phyloP scores from a whole-genome alignment of 164 flowering plant genomes.

The Macadamia integrifolia region DNA sequence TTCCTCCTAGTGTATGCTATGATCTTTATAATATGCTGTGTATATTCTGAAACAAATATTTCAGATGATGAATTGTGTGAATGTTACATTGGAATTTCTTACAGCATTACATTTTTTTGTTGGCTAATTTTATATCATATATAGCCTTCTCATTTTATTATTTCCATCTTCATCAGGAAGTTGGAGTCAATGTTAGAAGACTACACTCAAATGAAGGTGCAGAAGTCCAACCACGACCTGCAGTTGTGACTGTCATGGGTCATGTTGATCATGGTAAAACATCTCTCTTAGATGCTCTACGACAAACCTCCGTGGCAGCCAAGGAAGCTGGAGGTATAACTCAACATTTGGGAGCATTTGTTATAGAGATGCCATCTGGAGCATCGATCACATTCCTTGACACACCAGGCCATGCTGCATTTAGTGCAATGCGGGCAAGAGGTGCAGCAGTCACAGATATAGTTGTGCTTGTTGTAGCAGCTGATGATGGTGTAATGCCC shows the following conservation, averaged over 20 bases:
- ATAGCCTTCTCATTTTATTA: no score
- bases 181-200: slow-evolving; percentile 69
- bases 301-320: slow-evolving; percentile 84
- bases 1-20: no score
- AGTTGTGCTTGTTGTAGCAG: slow-evolving; percentile 90
- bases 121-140: no score
- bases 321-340: slow-evolving; percentile 96
- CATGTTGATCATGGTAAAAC: slow-evolving; percentile 99
- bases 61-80: no score
- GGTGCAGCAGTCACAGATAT: slow-evolving; percentile 95
- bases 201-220: slow-evolving; percentile 65
- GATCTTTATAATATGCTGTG: no score
- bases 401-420: slow-evolving; percentile 97
- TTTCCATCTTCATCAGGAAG: slow-evolving; percentile 44
- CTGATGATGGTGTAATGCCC: slow-evolving; percentile 98
- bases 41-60: no score
- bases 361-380: slow-evolving; percentile 77
- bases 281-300: slow-evolving; percentile 85
- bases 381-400: slow-evolving; percentile 89
- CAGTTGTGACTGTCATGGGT: slow-evolving; percentile 96
- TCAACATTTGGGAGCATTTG: slow-evolving; percentile 91
- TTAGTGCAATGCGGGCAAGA: slow-evolving; percentile 94
- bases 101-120: no score
- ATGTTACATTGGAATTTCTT: no score
- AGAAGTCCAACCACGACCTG: slow-evolving; percentile 52